Percentiles rank a stretch among this genome's conserved stretches.
These are phyloP conservation scores for Tranzscheliella williamsii DNA, from an alignment of 1,284 basidiomycete species.

Conservation along the genomic window DNA sequence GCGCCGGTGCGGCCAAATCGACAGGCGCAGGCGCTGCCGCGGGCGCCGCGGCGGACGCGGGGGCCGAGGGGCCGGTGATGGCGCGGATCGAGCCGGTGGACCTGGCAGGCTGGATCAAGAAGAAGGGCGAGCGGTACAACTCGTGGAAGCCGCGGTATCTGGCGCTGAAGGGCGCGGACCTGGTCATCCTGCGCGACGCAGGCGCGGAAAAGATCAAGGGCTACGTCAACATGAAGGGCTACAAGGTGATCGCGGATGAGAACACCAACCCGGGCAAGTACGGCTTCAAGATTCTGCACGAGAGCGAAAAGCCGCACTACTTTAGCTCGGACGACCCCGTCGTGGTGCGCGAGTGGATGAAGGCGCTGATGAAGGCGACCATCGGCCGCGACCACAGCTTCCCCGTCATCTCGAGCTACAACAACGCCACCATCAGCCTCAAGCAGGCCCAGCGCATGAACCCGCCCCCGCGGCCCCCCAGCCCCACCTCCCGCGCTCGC, in stretches of 20 bases:
- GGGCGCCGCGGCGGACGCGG: conserved; percentile 30
- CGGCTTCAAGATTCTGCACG: conserved; percentile 92
- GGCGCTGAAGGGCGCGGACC: conserved; percentile 82
- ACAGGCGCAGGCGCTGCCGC: conserved; percentile 3
- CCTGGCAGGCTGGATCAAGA: conserved; percentile 79
- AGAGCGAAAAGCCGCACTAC: conserved; percentile 81
- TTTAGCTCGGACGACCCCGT: conserved; percentile 88
- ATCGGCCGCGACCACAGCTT: conserved; percentile 70
- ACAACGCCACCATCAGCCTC: conserved; percentile 93
- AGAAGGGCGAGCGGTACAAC: conserved; percentile 91
- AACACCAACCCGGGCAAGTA: conserved; percentile 88
- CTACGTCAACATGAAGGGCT: conserved; percentile 87
- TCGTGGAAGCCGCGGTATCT: conserved; percentile 91
- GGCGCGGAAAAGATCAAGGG: conserved; percentile 76
- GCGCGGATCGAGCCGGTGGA: conserved; percentile 56
- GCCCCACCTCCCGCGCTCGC: conserved; percentile 81
- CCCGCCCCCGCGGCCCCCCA: conserved; percentile 89
- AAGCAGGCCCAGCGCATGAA: conserved; percentile 94
- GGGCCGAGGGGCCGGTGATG: conserved; percentile 44
- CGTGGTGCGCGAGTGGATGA: conserved; percentile 95
- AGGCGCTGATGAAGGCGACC: conserved; percentile 97
- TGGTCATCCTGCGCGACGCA: conserved; percentile 49
- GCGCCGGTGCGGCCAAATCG: conserved; percentile 3
- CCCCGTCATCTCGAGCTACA: conserved; percentile 93
- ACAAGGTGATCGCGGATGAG: conserved; percentile 91